These are phyloP conservation scores for Pyrenula massariospora DNA, from an alignment of 495 filamentous ascomycete genomes.

Conservation along the genomic window DNA sequence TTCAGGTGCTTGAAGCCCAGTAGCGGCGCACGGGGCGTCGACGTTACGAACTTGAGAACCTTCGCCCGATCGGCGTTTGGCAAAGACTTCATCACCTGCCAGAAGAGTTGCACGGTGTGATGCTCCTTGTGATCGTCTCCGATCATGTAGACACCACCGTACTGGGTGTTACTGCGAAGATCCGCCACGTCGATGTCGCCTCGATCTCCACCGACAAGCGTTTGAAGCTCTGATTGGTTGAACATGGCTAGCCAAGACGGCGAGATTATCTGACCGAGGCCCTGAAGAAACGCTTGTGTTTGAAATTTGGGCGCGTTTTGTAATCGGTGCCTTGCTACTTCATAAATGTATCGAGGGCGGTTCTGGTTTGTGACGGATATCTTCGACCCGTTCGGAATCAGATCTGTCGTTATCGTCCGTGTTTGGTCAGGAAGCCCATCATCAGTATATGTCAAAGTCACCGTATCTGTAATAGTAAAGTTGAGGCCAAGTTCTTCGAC, in stretches of 20 bases:
- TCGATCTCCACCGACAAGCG: slow-evolving; percentile 75
- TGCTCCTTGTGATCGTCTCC: slow-evolving; percentile 84
- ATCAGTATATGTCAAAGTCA: slow-evolving; percentile 39
- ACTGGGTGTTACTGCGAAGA: slow-evolving; percentile 72
- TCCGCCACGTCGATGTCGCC: slow-evolving; percentile 82
- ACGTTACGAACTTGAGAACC: slow-evolving; percentile 93
- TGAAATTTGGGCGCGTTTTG: slow-evolving; percentile 64
- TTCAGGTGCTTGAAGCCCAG: slow-evolving; percentile 80
- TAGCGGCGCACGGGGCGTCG: slow-evolving; percentile 82
- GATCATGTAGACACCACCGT: slow-evolving; percentile 76
- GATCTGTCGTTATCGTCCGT: slow-evolving; percentile 51
- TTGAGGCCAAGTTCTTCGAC: slow-evolving; percentile 71
- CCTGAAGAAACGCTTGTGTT: slow-evolving; percentile 76
- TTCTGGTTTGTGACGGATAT: slow-evolving; percentile 84
- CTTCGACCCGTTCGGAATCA: slow-evolving; percentile 64
- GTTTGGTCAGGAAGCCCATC: slow-evolving; percentile 21
- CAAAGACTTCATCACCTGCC: slow-evolving; percentile 74
- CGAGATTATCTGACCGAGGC: slow-evolving; percentile 77
- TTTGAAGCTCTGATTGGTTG: slow-evolving; percentile 89
- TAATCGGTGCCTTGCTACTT: slow-evolving; percentile 77
- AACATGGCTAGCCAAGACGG: slow-evolving; percentile 96
- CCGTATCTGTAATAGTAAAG: slow-evolving; percentile 78
- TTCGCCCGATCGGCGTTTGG: slow-evolving; percentile 64
- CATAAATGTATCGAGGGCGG: slow-evolving; percentile 84
- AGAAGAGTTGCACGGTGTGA: slow-evolving; percentile 74